These are phyloP conservation scores for Fraxinus xanthoxyloides DNA, from an alignment of 305 asterid species.

Conservation along the genomic window DNA sequence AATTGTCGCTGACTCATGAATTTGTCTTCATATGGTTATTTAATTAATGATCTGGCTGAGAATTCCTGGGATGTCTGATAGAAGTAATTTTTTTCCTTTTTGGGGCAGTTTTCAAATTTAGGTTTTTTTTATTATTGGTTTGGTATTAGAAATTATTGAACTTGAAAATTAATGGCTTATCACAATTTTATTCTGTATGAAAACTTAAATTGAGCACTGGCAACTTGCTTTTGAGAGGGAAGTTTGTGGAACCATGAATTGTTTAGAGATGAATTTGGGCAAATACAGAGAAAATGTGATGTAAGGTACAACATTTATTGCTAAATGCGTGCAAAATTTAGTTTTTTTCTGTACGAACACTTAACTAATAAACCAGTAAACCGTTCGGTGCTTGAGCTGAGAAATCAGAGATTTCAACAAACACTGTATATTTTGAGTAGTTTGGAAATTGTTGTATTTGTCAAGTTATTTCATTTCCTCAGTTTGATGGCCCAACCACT, in stretches of 20 bases:
- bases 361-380: not conserved
- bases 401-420: not conserved
- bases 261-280: not conserved
- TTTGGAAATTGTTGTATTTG: not conserved
- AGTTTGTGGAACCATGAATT: not conserved
- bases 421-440: not conserved
- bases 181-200: not conserved
- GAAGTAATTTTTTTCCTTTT: not conserved
- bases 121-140: not conserved
- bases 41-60: not conserved
- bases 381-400: not conserved
- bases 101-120: not conserved
- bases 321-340: not conserved
- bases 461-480: not conserved
- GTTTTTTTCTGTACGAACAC: not conserved
- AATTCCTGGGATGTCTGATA: not conserved
- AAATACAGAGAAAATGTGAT: not conserved
- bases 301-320: not conserved
- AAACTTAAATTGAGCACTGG: not conserved
- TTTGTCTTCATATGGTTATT: slow-evolving; percentile 9
- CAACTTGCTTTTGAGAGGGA: not conserved
- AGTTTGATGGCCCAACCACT: not conserved
- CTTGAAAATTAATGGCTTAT: slow-evolving; percentile 13
- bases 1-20: not conserved
- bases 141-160: not conserved